Percentiles rank a stretch among this genome's conserved stretches.
These are phyloP conservation scores for Hymenochaete sp. DNA, from an alignment of 1,284 basidiomycete species.

Conservation along the genomic window DNA sequence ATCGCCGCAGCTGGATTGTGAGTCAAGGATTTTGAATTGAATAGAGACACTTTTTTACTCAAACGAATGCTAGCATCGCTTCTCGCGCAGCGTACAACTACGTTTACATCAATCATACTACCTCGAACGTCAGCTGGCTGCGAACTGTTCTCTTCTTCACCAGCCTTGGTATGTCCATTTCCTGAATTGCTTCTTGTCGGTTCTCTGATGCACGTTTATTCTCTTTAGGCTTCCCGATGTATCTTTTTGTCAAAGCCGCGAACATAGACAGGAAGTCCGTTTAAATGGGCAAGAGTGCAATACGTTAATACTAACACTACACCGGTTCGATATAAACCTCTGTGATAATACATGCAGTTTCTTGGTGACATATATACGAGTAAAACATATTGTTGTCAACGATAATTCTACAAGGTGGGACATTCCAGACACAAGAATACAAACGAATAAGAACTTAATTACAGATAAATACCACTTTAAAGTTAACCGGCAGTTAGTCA, in stretches of 20 bases:
- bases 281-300: neutral
- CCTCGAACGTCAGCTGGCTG: slow-evolving; percentile 12
- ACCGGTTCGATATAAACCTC: no score
- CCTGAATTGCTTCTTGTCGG: neutral
- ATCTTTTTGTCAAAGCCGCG: slow-evolving; percentile 19
- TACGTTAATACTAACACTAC: no score
- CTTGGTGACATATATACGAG: no score
- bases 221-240: slow-evolving; percentile 17
- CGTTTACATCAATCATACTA: slow-evolving; percentile 20
- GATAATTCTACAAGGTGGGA: no score
- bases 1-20: slow-evolving; percentile 18
- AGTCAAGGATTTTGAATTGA: neutral
- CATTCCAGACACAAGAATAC: no score
- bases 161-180: slow-evolving; percentile 11
- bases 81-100: slow-evolving; percentile 20
- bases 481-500: neutral
- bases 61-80: slow-evolving; percentile 10
- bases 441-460: neutral
- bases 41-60: neutral
- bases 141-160: slow-evolving; percentile 11
- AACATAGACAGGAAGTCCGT: slow-evolving; percentile 14
- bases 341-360: no score
- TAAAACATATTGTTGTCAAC: no score
- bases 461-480: neutral
- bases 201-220: neutral